Percentiles rank a stretch among this genome's conserved stretches.
Evolutionary conservation across 2,329 filamentous ascomycete genomes (phyloP).

Genomic region (Aspergillus melleus): DNA sequence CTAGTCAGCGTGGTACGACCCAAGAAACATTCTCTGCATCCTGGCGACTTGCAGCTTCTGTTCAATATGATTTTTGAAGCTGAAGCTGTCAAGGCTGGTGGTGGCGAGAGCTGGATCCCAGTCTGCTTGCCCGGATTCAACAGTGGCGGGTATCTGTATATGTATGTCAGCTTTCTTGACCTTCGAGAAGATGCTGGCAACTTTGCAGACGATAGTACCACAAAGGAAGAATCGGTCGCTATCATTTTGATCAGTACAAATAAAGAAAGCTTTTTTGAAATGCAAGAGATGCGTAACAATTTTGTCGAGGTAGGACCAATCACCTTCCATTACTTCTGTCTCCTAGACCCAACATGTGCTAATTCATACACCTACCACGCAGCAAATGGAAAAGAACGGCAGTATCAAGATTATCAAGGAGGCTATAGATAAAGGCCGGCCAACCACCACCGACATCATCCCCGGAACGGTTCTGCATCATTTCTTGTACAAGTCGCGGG

Average conservation of each 20-base stretch:
- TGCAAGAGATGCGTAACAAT: conserved; percentile 69
- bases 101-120: conserved; percentile 97
- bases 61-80: conserved; percentile 99
- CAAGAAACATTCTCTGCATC: conserved; percentile 91
- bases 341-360: conserved; percentile 25
- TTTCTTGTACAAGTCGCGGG: conserved; percentile 92
- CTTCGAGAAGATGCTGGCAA: conserved; percentile 52
- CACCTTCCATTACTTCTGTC: not conserved
- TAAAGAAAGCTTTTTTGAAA: conserved; percentile 88
- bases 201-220: conserved; percentile 43
- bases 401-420: conserved; percentile 72
- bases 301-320: conserved; percentile 53
- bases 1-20: conserved; percentile 94
- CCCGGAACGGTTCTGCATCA: conserved; percentile 80
- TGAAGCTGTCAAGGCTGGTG: conserved; percentile 83
- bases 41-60: conserved; percentile 90
- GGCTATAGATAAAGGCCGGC: conserved; percentile 70
- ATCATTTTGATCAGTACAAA: conserved; percentile 90
- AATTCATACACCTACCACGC: conserved; percentile 13
- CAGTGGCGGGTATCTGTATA: conserved; percentile 93
- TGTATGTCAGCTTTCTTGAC: conserved; percentile 97
- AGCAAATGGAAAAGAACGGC: conserved; percentile 73
- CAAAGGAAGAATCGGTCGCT: conserved; percentile 72
- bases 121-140: conserved; percentile 96
- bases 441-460: conserved; percentile 70